Evolutionary conservation across 768 basidiomycete genomes (phyloP).

Genomic region (Russula emetica): DNA sequence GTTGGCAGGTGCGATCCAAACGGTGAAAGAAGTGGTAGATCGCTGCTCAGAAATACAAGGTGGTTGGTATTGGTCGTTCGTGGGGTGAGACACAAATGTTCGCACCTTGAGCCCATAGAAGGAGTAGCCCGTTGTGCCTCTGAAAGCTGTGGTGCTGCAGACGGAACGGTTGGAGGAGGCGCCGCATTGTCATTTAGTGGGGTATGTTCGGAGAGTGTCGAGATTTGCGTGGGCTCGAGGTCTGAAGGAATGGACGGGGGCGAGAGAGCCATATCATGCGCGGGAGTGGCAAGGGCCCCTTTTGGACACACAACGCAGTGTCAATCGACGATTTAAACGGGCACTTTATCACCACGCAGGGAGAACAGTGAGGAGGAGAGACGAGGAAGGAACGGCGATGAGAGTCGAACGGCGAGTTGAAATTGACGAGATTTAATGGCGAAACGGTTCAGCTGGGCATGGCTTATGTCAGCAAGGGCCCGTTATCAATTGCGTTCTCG

Average conservation of each 20-base stretch:
- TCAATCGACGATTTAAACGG: neutral
- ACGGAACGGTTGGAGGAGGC: neutral
- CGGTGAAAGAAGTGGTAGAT: slow-evolving; percentile 17
- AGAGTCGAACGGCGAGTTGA: slow-evolving; percentile 9
- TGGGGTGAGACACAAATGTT: neutral
- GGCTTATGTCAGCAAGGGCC: slow-evolving; percentile 16
- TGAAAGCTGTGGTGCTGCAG: neutral
- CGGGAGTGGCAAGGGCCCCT: neutral
- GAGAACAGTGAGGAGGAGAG: neutral
- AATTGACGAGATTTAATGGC: slow-evolving; percentile 12
- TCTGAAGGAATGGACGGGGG: neutral
- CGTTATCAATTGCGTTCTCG: slow-evolving; percentile 1
- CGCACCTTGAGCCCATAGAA: slow-evolving; percentile 13
- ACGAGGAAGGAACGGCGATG: slow-evolving; percentile 12
- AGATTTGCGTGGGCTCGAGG: neutral
- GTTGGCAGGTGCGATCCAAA: slow-evolving; percentile 33
- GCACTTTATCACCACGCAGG: neutral
- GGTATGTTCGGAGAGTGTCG: neutral
- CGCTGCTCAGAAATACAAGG: neutral
- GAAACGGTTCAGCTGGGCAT: slow-evolving; percentile 5
- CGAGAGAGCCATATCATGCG: slow-evolving; percentile 11
- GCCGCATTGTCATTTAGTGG: neutral
- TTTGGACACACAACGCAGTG: neutral
- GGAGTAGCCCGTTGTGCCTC: slow-evolving; percentile 13
- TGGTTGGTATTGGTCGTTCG: neutral